A percentile compares a stretch with the other conserved stretches of the same genome.
These are phyloP conservation scores for Dysphania ambrosioides DNA, from an alignment of 148 eudicot genomes.

Conservation along the genomic window DNA sequence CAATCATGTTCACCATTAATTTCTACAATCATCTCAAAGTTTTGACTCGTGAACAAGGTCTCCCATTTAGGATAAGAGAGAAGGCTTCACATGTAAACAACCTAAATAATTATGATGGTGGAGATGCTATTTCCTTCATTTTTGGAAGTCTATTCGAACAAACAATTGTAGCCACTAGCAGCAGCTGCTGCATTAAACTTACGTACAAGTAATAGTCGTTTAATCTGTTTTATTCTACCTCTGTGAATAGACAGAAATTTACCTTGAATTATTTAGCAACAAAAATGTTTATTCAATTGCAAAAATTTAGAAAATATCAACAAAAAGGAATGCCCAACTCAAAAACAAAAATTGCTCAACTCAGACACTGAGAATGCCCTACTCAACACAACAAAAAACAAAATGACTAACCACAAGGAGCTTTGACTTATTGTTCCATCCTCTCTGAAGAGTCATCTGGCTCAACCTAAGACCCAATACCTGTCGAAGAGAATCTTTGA, in stretches of 20 bases:
- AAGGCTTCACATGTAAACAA: not conserved
- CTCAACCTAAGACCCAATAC: slow-evolving; percentile 84
- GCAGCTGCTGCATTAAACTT: slow-evolving; percentile 1
- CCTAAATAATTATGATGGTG: not conserved
- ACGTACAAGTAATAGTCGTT: not conserved
- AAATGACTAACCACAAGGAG: slow-evolving; percentile 83
- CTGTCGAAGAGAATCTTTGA: slow-evolving; percentile 34
- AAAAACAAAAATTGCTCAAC: not conserved
- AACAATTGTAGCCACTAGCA: no score
- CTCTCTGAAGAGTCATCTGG: slow-evolving; percentile 99
- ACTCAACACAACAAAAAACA: no score
- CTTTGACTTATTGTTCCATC: slow-evolving; percentile 98
- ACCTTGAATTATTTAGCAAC: not conserved
- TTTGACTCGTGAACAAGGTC: not conserved
- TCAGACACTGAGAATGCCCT: no score
- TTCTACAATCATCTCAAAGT: not conserved
- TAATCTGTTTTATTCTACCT: not conserved
- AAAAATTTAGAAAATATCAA: not conserved
- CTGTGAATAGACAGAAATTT: not conserved
- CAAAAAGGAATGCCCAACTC: not conserved
- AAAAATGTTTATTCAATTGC: not conserved
- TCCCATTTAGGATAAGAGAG: not conserved
- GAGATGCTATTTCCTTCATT: not conserved
- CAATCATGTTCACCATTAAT: no score
- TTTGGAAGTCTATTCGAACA: not conserved